Evolutionary conservation across 352 stramenopile genomes (phyloP).

Genomic region (Phytophthora syringae): DNA sequence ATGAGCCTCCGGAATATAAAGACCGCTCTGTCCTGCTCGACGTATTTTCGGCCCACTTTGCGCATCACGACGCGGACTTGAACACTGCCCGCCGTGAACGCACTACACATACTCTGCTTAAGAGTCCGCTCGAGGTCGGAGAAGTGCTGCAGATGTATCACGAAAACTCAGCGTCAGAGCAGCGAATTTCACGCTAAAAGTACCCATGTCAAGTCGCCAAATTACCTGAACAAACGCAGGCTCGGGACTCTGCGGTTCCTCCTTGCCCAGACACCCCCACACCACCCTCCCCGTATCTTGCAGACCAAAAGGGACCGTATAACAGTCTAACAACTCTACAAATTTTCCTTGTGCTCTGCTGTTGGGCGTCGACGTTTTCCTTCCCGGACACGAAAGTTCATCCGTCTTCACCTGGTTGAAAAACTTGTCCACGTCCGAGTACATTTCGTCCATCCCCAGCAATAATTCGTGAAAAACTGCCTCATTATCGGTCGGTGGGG

Average conservation of each 20-base stretch:
- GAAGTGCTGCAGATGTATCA: conserved; percentile 11
- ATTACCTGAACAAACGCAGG: conserved; percentile 26
- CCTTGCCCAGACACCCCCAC: conserved; percentile 25
- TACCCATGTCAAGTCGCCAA: background rate
- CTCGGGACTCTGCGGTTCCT: conserved; percentile 25
- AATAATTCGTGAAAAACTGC: conserved; percentile 23
- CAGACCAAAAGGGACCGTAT: conserved; percentile 25
- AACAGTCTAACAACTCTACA: conserved; percentile 28
- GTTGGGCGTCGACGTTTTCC: conserved; percentile 18
- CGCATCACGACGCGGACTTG: conserved; percentile 30
- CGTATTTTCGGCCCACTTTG: conserved; percentile 27
- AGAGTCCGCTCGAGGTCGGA: conserved; percentile 13
- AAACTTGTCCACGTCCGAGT: conserved; percentile 20
- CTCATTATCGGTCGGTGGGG: conserved; percentile 23
- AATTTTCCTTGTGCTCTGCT: conserved; percentile 28
- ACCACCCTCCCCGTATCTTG: conserved; percentile 19
- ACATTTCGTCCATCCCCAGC: conserved; percentile 24
- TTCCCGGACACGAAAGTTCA: conserved; percentile 27
- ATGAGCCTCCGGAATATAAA: conserved; percentile 30
- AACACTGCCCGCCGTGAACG: conserved; percentile 21
- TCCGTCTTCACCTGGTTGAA: conserved; percentile 22
- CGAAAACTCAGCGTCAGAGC: background rate
- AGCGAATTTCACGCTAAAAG: background rate
- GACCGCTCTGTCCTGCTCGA: conserved; percentile 25
- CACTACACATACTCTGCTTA: conserved; percentile 27